A percentile compares a stretch with the other conserved stretches of the same genome.
phyloP scores from a whole-genome alignment of 129 eudicot species.

The Sambucus nigra region DNA sequence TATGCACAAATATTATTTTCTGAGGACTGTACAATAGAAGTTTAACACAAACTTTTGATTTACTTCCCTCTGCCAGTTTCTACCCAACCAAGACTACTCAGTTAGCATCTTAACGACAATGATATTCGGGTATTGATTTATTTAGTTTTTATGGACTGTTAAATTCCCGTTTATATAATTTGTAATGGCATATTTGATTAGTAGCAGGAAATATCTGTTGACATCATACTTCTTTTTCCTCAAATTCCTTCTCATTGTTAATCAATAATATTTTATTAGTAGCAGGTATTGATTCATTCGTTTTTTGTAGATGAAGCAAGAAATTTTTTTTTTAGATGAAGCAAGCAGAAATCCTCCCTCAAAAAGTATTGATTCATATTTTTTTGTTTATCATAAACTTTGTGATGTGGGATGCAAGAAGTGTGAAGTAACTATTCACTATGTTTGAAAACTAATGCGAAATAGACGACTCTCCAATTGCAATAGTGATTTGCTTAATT shows the following conservation, averaged over 20 bases:
- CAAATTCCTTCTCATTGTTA: not conserved
- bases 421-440: too few relatives aligned
- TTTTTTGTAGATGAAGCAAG: too few relatives aligned
- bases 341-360: too few relatives aligned
- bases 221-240: not conserved
- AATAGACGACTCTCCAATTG: too few relatives aligned
- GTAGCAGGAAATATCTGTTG: slow-evolving; percentile 9
- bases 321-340: too few relatives aligned
- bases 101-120: slow-evolving; percentile 74
- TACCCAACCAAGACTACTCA: slow-evolving; percentile 74
- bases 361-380: too few relatives aligned
- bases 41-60: not conserved
- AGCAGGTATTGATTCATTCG: too few relatives aligned
- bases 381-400: too few relatives aligned
- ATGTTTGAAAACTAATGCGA: too few relatives aligned
- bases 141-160: slow-evolving; percentile 4
- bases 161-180: not conserved
- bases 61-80: slow-evolving; percentile 54
- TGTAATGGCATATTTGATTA: not conserved
- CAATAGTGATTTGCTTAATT: too few relatives aligned
- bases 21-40: not conserved
- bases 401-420: too few relatives aligned
- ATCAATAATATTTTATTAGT: not conserved
- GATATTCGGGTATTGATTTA: slow-evolving; percentile 56
- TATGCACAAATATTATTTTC: not conserved